Conservation (phyloP, 2,329 filamentous ascomycete genomes). For the Botrytis paeoniae region DNA sequence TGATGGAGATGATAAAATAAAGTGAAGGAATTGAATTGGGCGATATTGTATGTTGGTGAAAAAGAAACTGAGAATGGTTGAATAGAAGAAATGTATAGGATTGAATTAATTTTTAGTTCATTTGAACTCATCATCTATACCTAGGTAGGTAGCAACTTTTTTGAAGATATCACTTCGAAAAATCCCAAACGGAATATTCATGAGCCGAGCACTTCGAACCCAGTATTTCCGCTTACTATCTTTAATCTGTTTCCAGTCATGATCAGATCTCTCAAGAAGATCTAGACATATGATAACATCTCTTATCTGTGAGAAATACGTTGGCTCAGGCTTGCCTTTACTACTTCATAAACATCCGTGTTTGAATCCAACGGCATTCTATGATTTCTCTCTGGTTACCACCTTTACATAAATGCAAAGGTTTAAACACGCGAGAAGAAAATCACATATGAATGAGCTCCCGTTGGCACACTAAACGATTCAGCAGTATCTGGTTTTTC, state of each 20-base stretch:
- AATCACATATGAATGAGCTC: conserved; percentile 27
- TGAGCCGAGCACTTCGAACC: not conserved
- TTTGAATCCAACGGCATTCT: conserved; percentile 31
- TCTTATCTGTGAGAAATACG: not conserved
- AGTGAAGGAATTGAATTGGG: not conserved
- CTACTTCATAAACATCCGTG: conserved; percentile 36
- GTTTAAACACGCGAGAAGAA: conserved; percentile 20
- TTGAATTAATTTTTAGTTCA: not conserved
- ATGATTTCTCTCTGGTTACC: conserved; percentile 36
- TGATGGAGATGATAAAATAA: not conserved
- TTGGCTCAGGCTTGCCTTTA: conserved; percentile 66
- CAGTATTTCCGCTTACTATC: not conserved
- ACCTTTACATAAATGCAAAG: conserved; percentile 49
- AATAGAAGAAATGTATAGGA: not conserved
- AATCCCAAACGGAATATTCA: not conserved
- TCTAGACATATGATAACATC: not conserved
- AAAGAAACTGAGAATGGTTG: not conserved
- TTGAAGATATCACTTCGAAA: no score
- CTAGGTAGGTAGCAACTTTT: not conserved
- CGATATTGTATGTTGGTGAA: not conserved
- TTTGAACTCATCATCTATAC: not conserved
- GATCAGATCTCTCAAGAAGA: not conserved
- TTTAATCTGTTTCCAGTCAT: not conserved
- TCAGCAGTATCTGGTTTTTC: conserved; percentile 75
- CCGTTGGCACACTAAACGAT: conserved; percentile 41